Evolutionary conservation across 148 eudicot genomes (phyloP).

Genomic region (Cornus florida): DNA sequence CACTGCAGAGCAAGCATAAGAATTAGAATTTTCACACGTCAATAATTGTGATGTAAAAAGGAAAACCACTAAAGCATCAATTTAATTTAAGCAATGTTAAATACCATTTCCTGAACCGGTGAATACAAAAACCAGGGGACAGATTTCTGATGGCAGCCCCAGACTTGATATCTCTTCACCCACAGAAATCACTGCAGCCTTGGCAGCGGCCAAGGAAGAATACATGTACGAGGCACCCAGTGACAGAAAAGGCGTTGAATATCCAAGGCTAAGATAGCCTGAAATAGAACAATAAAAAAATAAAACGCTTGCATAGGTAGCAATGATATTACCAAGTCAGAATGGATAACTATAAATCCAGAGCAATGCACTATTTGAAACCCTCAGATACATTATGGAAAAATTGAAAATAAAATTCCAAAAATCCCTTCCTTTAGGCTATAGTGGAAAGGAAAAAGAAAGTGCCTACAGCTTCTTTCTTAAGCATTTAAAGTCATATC

Average conservation of each 20-base stretch:
- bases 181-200: constrained; percentile 91
- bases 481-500: background rate
- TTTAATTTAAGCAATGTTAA: background rate
- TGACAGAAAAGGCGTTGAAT: constrained; percentile 92
- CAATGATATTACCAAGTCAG: background rate
- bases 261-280: constrained; percentile 91
- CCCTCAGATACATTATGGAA: background rate
- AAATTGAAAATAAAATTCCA: background rate
- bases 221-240: constrained; percentile 97
- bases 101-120: constrained; percentile 99
- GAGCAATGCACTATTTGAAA: background rate
- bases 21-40: background rate
- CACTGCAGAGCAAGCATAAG: too few species aligned
- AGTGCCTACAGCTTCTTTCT: background rate
- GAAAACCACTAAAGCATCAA: background rate
- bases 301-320: background rate
- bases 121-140: constrained; percentile 90
- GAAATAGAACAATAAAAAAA: constrained; percentile 22
- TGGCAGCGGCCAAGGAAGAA: constrained; percentile 90
- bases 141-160: constrained; percentile 85
- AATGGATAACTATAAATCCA: background rate
- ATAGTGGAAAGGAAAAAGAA: background rate
- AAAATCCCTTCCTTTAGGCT: background rate
- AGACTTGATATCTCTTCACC: constrained; percentile 92
- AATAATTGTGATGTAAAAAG: background rate